Base-by-base conservation (phyloP, 2,329 filamentous ascomycete species). In the Trichoderma harzianum region DNA sequence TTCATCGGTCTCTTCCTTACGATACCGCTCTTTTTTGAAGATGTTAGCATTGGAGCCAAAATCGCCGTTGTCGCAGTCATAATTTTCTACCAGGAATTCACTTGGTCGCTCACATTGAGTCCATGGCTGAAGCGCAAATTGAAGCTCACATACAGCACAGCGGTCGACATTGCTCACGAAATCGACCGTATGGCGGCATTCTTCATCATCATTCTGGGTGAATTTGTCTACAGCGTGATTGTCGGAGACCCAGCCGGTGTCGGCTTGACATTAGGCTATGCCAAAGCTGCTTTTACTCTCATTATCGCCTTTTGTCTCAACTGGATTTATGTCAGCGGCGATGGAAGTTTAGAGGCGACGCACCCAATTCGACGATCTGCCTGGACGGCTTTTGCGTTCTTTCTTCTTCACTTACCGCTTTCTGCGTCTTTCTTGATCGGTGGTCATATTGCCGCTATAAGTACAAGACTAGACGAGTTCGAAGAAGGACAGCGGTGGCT, bases 121-220 rank as follows among this genome's bases (percentile, higher is more conserved):
- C 84, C 84, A 0, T 80, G 80, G 74, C 82, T 84, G 26, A 86
- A 86, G 78, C 77, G 75, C 30, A 76, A 82, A 39, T 77, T 85
- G 26, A 80, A 80, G 39, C 78, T 84, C 18, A 81, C 79, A 10
- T 86, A 84, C 72, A 83, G 83, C 70, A 85, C 84, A 0, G 85
- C 85, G 0, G 83, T 85, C 5, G 84, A 86, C 70, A 84, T 86
- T 66, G 79, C 82, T 12, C 85, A 86, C 72, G 84, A 86, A 74
- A 80, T 86, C 39, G 85, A 86, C 73, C 82, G 85, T 11, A 84
- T 85, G 77, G 84, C 84, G 0, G 84, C 84, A 16, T 86, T 86
- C 73, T 86, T 84, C 76, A 86, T 86, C 73, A 86, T 86, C 70
- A 84, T 84, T n/a, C 81, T 86, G 0, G 85, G 84, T 66, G 85